A percentile compares a stretch with the other conserved stretches of the same genome.
phyloP scores from a whole-genome alignment of 1,284 basidiomycete genomes.

The Moniliophthora roreri region DNA sequence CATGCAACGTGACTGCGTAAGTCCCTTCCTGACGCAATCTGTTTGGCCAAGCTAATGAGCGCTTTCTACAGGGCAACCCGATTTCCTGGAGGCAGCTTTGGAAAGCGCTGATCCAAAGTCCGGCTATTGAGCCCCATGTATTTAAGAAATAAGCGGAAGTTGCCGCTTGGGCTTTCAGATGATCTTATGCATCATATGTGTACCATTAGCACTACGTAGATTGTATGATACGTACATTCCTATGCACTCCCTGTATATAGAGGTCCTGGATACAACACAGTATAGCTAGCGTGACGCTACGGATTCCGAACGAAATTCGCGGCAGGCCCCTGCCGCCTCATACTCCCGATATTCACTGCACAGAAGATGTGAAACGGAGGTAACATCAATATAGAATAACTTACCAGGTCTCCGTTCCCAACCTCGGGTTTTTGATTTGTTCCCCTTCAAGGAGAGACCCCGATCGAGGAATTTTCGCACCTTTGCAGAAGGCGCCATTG shows the following conservation, averaged over 20 bases:
- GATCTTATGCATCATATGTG: not conserved
- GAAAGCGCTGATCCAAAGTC: constrained; percentile 56
- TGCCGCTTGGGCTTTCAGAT: not conserved
- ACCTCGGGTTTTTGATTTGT: constrained; percentile 29
- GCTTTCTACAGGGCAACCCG: constrained; percentile 56
- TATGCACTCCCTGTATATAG: constrained; percentile 24
- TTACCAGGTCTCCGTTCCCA: constrained; percentile 47
- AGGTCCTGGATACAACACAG: constrained; percentile 18
- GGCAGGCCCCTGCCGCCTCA: constrained; percentile 29
- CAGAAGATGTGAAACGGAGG: not conserved
- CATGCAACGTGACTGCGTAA: constrained; percentile 59
- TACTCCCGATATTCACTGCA: constrained; percentile 31
- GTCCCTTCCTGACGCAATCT: not conserved
- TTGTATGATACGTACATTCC: not conserved
- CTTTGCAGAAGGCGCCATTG: constrained; percentile 26
- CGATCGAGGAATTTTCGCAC: constrained; percentile 21
- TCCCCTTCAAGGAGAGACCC: constrained; percentile 30
- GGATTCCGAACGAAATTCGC: constrained; percentile 29
- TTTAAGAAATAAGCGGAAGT: constrained; percentile 36
- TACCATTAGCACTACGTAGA: not conserved
- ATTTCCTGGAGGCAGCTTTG: constrained; percentile 75
- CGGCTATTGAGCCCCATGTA: constrained; percentile 57
- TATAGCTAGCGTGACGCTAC: too few species aligned
- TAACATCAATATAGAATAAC: too few species aligned
- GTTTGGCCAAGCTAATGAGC: constrained; percentile 5